Percentiles rank a stretch among this genome's conserved stretches.
phyloP scores from a whole-genome alignment of 768 basidiomycete genomes.

The Amanita subjunquillea region DNA sequence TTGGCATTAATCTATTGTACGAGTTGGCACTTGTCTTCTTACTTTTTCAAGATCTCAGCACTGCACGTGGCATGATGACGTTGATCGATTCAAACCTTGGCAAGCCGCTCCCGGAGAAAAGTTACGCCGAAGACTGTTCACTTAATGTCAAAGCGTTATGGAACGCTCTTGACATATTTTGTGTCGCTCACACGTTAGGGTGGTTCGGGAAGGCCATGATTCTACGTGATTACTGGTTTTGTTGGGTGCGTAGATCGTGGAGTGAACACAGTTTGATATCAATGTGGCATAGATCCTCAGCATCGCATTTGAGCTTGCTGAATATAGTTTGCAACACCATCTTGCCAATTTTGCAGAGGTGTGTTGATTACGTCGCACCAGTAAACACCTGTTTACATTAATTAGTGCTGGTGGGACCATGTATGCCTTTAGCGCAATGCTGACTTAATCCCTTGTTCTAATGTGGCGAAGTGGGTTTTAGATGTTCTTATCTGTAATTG shows the following conservation, averaged over 20 bases:
- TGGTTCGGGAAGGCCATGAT: conserved; percentile 93
- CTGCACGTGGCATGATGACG: conserved; percentile 71
- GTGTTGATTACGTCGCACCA: conserved; percentile 15
- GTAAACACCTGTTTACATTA: conserved; percentile 9
- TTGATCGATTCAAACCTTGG: conserved; percentile 67
- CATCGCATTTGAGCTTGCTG: conserved; percentile 80
- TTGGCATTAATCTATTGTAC: conserved; percentile 77
- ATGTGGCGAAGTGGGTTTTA: conserved; percentile 58
- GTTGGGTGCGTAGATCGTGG: conserved; percentile 51
- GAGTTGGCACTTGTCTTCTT: conserved; percentile 77
- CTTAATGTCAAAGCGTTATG: conserved; percentile 54
- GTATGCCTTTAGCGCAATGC: conserved; percentile 29
- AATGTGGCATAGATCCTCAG: conserved; percentile 56
- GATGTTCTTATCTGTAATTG: conserved; percentile 86
- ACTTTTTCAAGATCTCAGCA: conserved; percentile 74
- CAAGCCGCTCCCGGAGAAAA: conserved; percentile 71
- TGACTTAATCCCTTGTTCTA: background rate
- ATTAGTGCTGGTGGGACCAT: conserved; percentile 90
- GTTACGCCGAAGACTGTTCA: conserved; percentile 74
- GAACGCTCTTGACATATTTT: conserved; percentile 84
- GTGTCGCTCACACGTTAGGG: conserved; percentile 73
- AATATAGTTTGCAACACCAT: conserved; percentile 83
- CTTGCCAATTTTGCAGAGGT: conserved; percentile 85
- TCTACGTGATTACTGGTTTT: conserved; percentile 88
- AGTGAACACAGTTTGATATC: conserved; percentile 3